Percentiles rank a stretch among this genome's conserved stretches.
These are phyloP conservation scores for Candida boidinii DNA, from an alignment of 805 yeast genomes.

Conservation along the genomic window DNA sequence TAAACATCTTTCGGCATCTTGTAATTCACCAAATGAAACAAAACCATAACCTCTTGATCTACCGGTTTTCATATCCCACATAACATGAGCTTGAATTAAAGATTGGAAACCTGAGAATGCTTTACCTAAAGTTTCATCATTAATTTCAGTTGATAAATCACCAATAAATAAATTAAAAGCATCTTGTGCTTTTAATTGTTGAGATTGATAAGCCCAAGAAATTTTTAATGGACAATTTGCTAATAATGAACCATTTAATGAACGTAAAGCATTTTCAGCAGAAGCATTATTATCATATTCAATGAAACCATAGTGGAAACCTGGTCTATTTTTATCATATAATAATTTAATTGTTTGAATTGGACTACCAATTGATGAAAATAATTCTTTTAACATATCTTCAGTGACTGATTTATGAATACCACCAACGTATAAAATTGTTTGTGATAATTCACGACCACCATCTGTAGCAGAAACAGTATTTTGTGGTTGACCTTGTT, in stretches of 20 bases:
- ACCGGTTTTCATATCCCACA: conserved; percentile 97
- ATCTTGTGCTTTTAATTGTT: conserved; percentile 48
- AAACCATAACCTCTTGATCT: conserved; percentile 90
- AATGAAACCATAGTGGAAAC: conserved; percentile 76
- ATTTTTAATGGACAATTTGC: conserved; percentile 51
- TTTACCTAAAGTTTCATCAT: conserved; percentile 59
- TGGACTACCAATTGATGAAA: conserved; percentile 44
- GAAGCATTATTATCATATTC: conserved; percentile 52
- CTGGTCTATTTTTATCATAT: conserved; percentile 65
- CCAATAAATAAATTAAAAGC: conserved; percentile 76
- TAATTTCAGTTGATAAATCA: conserved; percentile 73
- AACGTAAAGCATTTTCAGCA: conserved; percentile 56
- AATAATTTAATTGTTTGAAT: conserved; percentile 61
- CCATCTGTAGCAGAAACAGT: conserved; percentile 74
- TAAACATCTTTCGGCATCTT: conserved; percentile 70
- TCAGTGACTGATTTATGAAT: conserved; percentile 60
- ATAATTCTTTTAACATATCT: conserved; percentile 50
- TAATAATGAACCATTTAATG: conserved; percentile 50
- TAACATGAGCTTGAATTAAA: conserved; percentile 77
- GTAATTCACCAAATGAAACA: conserved; percentile 59
- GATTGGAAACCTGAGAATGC: conserved; percentile 53
- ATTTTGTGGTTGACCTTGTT: conserved; percentile 1
- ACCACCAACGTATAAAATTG: conserved; percentile 71
- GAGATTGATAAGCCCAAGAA: conserved; percentile 82
- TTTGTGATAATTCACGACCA: conserved; percentile 71